These are phyloP conservation scores for Penicillium atrosanguineum DNA, from an alignment of 495 filamentous ascomycete species.

Conservation along the genomic window DNA sequence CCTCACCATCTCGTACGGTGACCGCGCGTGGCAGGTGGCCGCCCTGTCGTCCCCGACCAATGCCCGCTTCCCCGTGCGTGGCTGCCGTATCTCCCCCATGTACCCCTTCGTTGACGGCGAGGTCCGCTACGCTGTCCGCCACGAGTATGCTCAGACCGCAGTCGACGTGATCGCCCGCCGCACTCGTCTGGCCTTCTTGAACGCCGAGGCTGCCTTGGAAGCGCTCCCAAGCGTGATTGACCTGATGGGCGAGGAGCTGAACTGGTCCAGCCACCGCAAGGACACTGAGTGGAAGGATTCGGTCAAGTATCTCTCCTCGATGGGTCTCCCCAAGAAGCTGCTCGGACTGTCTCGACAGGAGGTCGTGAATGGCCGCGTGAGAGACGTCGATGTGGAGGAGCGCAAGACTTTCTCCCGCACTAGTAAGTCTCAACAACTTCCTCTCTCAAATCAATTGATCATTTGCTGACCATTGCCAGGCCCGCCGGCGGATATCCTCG, in stretches of 20 bases:
- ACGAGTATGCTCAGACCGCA: slow-evolving; percentile 94
- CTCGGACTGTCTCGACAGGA: slow-evolving; percentile 67
- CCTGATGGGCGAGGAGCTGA: slow-evolving; percentile 84
- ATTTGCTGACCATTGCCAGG: slow-evolving; percentile 33
- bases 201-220: slow-evolving; percentile 92
- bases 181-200: slow-evolving; percentile 88
- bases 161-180: slow-evolving; percentile 87
- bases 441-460: background rate
- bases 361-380: slow-evolving; percentile 75
- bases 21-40: slow-evolving; percentile 94
- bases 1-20: slow-evolving; percentile 85
- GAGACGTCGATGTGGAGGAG: slow-evolving; percentile 64
- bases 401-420: slow-evolving; percentile 74
- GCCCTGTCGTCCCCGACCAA: slow-evolving; percentile 78
- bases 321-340: slow-evolving; percentile 82
- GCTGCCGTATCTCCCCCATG: slow-evolving; percentile 72
- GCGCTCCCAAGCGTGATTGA: slow-evolving; percentile 87
- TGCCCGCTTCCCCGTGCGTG: slow-evolving; percentile 82
- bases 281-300: slow-evolving; percentile 85
- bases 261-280: slow-evolving; percentile 73
- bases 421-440: slow-evolving; percentile 42
- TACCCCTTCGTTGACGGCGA: slow-evolving; percentile 99
- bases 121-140: slow-evolving; percentile 80
- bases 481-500: slow-evolving; percentile 55
- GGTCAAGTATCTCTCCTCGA: slow-evolving; percentile 72